These are phyloP conservation scores for Neoscytalidium dimidiatum DNA, from an alignment of 2,329 filamentous ascomycete genomes.

Conservation along the genomic window DNA sequence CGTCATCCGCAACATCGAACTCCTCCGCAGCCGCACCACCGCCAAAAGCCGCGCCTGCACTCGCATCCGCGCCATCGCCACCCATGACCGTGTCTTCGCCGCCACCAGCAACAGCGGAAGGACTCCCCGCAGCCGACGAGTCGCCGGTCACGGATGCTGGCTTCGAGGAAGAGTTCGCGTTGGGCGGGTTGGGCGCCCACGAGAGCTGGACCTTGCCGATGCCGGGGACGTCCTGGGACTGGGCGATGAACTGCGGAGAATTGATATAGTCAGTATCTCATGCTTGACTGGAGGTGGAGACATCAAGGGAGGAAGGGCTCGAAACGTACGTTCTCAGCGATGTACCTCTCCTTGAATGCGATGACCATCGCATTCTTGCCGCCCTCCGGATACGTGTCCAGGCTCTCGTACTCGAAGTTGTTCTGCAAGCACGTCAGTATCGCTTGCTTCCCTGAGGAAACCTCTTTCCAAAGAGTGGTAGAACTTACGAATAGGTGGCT, in stretches of 20 bases:
- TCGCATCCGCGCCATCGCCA: background rate
- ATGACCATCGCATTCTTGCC: constrained; percentile 41
- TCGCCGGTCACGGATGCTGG: constrained; percentile 15
- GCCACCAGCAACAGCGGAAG: background rate
- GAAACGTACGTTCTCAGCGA: constrained; percentile 62
- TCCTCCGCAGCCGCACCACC: constrained; percentile 35
- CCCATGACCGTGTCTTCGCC: constrained; percentile 6
- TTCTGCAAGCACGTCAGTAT: constrained; percentile 28
- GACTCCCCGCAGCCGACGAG: background rate
- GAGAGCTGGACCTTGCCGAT: constrained; percentile 65
- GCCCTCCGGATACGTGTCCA: constrained; percentile 42
- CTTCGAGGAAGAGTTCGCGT: background rate
- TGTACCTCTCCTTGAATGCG: constrained; percentile 50
- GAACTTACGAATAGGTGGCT: constrained; percentile 63
- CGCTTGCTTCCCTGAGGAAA: background rate
- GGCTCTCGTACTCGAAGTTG: constrained; percentile 38
- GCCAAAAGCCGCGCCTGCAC: background rate
- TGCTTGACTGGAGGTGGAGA: background rate
- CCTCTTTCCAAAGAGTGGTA: background rate
- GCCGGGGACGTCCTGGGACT: constrained; percentile 59
- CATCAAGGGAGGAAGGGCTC: background rate
- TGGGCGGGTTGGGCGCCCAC: constrained; percentile 55
- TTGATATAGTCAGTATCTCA: background rate
- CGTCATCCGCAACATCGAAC: constrained; percentile 54
- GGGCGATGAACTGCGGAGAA: constrained; percentile 48